Conservation (phyloP, 306 rosid species). For the Malus domestica region ASM211411v1 NC_041799.1:8024501-8025000, state of each 20-base stretch:
- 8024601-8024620: no score
- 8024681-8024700: neutral
- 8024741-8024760: neutral
- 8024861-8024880: neutral
- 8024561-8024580: no score
- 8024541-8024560: fast-evolving
- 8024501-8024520: fast-evolving
- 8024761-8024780: neutral
- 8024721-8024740: neutral
- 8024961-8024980: no score
- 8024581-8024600: no score
- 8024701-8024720: neutral
- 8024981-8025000: neutral
- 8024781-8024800: neutral
- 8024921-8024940: neutral
- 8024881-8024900: neutral
- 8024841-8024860: neutral
- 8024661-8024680: neutral
- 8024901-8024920: neutral
- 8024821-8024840: neutral
- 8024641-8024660: neutral
- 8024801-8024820: neutral
- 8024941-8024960: no score
- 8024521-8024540: no score
- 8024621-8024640: neutral